These are phyloP conservation scores for Betula pendula DNA, from an alignment of 306 rosid genomes.

Conservation along the genomic window DNA sequence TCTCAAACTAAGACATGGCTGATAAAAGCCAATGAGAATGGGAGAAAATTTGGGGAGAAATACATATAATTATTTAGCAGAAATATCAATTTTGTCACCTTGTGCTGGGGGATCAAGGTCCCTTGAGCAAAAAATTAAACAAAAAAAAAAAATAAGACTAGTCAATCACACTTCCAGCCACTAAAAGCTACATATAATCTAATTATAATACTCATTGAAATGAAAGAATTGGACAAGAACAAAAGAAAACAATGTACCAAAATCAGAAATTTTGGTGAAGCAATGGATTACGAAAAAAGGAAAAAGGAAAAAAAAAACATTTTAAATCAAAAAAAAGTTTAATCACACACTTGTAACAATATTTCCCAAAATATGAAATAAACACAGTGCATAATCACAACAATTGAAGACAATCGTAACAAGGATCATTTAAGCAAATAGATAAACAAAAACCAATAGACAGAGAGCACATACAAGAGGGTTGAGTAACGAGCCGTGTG, in stretches of 20 bases:
- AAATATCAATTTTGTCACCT: background rate
- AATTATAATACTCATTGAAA: background rate
- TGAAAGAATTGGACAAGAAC: background rate
- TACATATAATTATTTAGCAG: background rate
- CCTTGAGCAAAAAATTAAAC: background rate
- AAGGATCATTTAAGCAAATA: conserved; percentile 1
- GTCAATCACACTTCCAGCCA: background rate
- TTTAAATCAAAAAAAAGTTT: background rate
- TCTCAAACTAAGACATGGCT: background rate
- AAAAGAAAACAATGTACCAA: background rate
- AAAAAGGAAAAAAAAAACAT: background rate
- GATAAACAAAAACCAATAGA: background rate
- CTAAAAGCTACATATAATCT: background rate
- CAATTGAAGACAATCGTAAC: background rate
- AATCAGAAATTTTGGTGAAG: background rate
- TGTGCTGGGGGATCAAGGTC: background rate
- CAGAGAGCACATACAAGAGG: conserved; percentile 65
- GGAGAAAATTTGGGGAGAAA: background rate
- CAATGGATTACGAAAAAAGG: background rate
- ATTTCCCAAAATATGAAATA: background rate
- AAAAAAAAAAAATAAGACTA: background rate
- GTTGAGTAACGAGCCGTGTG: conserved; percentile 83
- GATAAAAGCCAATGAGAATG: background rate
- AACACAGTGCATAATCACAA: conserved; percentile 6
- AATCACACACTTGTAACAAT: background rate